Conservation (phyloP, 768 basidiomycete genomes). For the Chalciporus piperatus region DNA sequence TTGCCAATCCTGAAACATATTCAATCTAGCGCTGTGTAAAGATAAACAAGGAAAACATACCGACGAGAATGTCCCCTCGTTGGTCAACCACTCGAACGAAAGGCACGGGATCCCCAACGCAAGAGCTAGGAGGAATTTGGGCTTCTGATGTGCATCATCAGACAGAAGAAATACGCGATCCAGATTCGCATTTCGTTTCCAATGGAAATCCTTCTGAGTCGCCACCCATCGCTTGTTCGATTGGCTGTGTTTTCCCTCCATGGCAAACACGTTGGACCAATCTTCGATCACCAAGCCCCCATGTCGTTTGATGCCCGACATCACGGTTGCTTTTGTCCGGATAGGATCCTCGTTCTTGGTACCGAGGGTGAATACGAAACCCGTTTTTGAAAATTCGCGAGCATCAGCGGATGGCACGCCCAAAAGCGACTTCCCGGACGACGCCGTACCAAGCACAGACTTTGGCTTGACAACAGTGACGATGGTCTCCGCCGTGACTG, state of each 20-base stretch:
- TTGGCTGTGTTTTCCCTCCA: constrained; percentile 50
- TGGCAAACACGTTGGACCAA: constrained; percentile 51
- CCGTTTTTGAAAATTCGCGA: constrained; percentile 46
- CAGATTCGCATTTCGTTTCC: constrained; percentile 36
- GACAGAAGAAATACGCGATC: constrained; percentile 63
- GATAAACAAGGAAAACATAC: constrained; percentile 13
- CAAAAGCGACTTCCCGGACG: constrained; percentile 44
- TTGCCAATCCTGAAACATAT: constrained; percentile 52
- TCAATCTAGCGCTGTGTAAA: constrained; percentile 10
- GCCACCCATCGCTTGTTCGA: constrained; percentile 54
- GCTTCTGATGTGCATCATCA: constrained; percentile 63
- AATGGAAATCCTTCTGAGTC: constrained; percentile 44
- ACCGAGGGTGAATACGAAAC: constrained; percentile 57
- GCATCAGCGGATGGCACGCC: constrained; percentile 35
- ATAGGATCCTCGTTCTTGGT: constrained; percentile 34
- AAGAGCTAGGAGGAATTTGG: constrained; percentile 79
- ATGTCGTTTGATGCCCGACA: constrained; percentile 41
- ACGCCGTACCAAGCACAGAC: constrained; percentile 39
- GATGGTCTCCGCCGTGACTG: constrained; percentile 41
- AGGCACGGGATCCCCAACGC: constrained; percentile 87
- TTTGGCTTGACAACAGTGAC: constrained; percentile 40
- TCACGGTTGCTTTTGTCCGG: constrained; percentile 42
- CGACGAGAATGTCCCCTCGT: constrained; percentile 30
- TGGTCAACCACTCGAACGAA: constrained; percentile 47
- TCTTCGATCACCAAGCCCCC: constrained; percentile 66